Conservation (phyloP, 2,329 filamentous ascomycete genomes). For the Beauveria brongniartii region DNA sequence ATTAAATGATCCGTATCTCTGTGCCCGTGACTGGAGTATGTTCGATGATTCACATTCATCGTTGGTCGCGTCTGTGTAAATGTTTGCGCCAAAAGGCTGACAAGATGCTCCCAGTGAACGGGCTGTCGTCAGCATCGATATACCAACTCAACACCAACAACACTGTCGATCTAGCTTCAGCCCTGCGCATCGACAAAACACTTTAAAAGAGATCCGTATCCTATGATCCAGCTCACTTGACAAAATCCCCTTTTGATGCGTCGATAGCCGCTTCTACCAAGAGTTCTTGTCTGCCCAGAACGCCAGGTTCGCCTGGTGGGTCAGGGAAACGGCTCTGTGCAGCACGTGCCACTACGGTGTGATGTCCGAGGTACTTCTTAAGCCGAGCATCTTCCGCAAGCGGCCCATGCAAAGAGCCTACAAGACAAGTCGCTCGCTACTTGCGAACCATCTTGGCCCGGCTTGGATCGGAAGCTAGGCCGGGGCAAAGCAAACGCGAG, state of each 20-base stretch:
- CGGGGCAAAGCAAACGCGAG: not conserved
- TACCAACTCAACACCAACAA: not conserved
- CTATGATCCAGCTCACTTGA: not conserved
- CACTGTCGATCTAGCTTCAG: not conserved
- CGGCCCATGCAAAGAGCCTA: not conserved
- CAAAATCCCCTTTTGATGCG: not conserved
- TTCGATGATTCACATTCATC: not conserved
- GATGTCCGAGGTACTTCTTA: slow-evolving; percentile 10
- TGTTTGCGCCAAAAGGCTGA: too few species aligned
- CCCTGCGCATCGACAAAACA: not conserved
- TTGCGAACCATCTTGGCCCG: not conserved
- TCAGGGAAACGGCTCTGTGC: not conserved
- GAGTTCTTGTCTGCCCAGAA: not conserved
- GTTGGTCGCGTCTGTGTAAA: too few species aligned
- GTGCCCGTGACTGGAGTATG: too few species aligned
- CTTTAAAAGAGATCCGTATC: not conserved
- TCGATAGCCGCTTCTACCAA: slow-evolving; percentile 5
- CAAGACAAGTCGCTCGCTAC: not conserved
- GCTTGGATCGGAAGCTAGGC: slow-evolving; percentile 4
- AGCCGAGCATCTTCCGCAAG: slow-evolving; percentile 7
- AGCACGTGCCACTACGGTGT: slow-evolving; percentile 5
- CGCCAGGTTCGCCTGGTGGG: slow-evolving; percentile 1
- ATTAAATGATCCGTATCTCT: too few species aligned
- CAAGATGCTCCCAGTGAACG: not conserved
- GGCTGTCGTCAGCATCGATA: not conserved